Evolutionary conservation across 2,329 filamentous ascomycete genomes (phyloP), one percentile per base, ranked within the genome.

Genomic region (Mycosphaerella sp.): DNA sequence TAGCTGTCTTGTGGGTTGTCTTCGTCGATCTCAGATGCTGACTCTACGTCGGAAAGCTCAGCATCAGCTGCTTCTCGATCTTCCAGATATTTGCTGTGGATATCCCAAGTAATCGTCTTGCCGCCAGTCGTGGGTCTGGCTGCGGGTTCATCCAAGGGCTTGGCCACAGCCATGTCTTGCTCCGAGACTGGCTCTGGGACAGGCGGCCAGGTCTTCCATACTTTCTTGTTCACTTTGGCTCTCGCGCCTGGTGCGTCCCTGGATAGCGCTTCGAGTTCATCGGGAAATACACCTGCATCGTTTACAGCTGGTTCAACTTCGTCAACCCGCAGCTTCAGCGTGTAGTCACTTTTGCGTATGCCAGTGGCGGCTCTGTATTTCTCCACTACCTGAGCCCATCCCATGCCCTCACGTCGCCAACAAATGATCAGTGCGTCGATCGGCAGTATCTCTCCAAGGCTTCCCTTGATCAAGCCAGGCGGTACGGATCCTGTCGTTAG

Each of bases 21-120:
- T 1, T 40, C 41, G 11, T 47, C 49, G 26, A 53, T 17, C 12
- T 50, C 52, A 1, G 55, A 51, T 12, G 45, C 43, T 4, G 38
- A 26, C 7, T 40, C 36, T 4, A 10, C 45, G 17, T 49, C 48
- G 1, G 17, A 12, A 12, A 51, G 39, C 3, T 47, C 41, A n/a
- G 29, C 17, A 11, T 8, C 23, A 7, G 26, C 14, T 26, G 29
- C 39, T 21, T 21, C 23, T 32, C 5, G 23, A 4, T 26, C 9
- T 3, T 42, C 36, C 12, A 42, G 10, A 7, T 8, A 52, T n/a
- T 1, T 1, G 9, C 14, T 10, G 21, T 31, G 32, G 1, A 23
- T 8, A 17, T 38, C 2, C 39, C 51, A 54, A 34, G 49, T 48
- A 38, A 62, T 48, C 0, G 48, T 57, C 53, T 64, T 64, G 26